A percentile compares a stretch with the other conserved stretches of the same genome.
These are phyloP conservation scores for Coemansia sp. DNA, from an alignment of 192 early-diverging fungal species.

Conservation along the genomic window DNA sequence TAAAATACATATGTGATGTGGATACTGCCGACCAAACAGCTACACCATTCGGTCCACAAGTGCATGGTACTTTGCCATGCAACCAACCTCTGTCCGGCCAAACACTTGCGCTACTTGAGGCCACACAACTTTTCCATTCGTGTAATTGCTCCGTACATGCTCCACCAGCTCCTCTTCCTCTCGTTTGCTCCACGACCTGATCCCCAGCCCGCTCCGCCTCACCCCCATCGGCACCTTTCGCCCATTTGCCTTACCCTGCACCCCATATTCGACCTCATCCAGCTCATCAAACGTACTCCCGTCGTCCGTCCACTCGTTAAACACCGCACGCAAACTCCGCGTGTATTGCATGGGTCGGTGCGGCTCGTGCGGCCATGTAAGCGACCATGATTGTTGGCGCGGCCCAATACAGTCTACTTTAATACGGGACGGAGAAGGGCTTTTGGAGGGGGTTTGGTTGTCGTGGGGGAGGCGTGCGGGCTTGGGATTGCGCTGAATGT, in stretches of 20 bases:
- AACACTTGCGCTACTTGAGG: conserved; percentile 17
- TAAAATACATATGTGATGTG: background rate
- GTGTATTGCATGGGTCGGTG: background rate
- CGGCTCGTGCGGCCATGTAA: background rate
- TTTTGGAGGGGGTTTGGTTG: too few relatives aligned
- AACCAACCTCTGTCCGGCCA: conserved; percentile 20
- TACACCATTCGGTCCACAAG: background rate
- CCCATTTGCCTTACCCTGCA: background rate
- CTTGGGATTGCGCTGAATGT: too few relatives aligned
- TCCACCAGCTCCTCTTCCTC: conserved; percentile 16
- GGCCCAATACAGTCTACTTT: too few relatives aligned
- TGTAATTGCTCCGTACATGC: conserved; percentile 5
- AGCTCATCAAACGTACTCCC: background rate
- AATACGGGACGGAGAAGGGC: too few relatives aligned
- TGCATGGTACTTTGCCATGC: conserved; percentile 36
- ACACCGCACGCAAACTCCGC: background rate
- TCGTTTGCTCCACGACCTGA: conserved; percentile 18
- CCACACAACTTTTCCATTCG: background rate
- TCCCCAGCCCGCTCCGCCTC: background rate
- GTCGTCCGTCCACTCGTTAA: background rate
- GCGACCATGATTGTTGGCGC: too few relatives aligned
- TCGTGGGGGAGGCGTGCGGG: too few relatives aligned
- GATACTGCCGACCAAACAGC: too few relatives aligned
- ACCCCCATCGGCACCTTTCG: background rate
- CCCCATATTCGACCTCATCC: too few relatives aligned